phyloP scores from a whole-genome alignment of 495 filamentous ascomycete genomes.

The Aspergillus baeticus region DNA sequence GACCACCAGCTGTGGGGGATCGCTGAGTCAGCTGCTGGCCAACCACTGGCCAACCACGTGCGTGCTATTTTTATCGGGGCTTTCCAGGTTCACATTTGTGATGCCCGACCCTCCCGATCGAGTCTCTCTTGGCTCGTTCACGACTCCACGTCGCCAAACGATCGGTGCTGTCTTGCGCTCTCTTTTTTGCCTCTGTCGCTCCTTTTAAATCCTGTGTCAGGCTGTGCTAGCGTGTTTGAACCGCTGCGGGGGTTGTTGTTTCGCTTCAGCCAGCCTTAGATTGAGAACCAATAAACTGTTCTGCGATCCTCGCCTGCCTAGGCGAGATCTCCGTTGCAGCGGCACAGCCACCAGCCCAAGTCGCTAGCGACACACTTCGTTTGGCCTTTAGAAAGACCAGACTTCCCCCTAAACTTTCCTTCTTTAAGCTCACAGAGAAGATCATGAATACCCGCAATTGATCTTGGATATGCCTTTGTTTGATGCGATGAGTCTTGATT shows the following conservation, averaged over 20 bases:
- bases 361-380: constrained; percentile 2
- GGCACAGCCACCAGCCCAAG: constrained; percentile 23
- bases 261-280: constrained; percentile 2
- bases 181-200: not conserved
- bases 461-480: constrained; percentile 13
- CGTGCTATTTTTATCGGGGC: constrained; percentile 18
- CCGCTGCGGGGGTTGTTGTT: constrained; percentile 1
- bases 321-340: constrained; percentile 19
- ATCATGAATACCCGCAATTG: constrained; percentile 20
- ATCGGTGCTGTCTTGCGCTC: not conserved
- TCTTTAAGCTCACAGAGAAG: constrained; percentile 5
- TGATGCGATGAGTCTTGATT: constrained; percentile 22
- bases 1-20: constrained; percentile 11
- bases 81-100: not conserved
- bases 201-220: not conserved
- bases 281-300: constrained; percentile 6
- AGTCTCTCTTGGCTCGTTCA: not conserved
- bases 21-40: constrained; percentile 14
- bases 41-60: constrained; percentile 18
- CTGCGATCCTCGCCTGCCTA: not conserved
- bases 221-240: constrained; percentile 7
- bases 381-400: not conserved
- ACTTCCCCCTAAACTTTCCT: not conserved
- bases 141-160: not conserved
- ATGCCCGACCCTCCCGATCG: not conserved